phyloP scores from a whole-genome alignment of 495 filamentous ascomycete genomes.

The Xylaria venustula region DNA sequence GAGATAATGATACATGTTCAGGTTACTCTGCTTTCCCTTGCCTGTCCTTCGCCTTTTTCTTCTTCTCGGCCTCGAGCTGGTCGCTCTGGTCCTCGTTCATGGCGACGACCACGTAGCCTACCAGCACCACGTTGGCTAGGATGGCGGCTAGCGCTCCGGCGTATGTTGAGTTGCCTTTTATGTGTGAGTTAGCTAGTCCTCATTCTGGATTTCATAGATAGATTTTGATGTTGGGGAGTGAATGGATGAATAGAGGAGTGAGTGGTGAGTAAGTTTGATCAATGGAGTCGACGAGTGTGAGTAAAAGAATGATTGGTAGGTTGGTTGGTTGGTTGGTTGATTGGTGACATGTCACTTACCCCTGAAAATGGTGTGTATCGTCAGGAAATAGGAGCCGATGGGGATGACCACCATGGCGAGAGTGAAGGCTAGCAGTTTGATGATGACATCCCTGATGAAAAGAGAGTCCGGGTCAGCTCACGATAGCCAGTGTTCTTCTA shows the following conservation, averaged over 20 bases:
- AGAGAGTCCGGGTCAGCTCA: neutral
- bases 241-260: too few relatives aligned
- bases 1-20: neutral
- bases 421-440: slow-evolving; percentile 86
- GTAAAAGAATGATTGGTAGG: neutral
- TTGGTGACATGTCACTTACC: slow-evolving; percentile 49
- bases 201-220: too few relatives aligned
- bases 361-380: slow-evolving; percentile 70
- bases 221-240: neutral
- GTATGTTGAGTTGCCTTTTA: slow-evolving; percentile 75
- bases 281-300: neutral
- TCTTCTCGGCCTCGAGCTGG: slow-evolving; percentile 28
- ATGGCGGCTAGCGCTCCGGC: slow-evolving; percentile 83
- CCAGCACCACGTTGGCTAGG: slow-evolving; percentile 85
- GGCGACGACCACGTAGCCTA: slow-evolving; percentile 88
- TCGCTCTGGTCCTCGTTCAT: slow-evolving; percentile 84
- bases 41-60: slow-evolving; percentile 22
- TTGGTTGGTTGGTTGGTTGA: neutral
- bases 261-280: neutral
- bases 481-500: too few relatives aligned
- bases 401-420: slow-evolving; percentile 85
- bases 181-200: slow-evolving; percentile 1
- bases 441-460: slow-evolving; percentile 69
- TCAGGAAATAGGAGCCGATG: slow-evolving; percentile 83
- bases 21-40: slow-evolving; percentile 13